phyloP scores from a whole-genome alignment of 176 grass and related monocot genomes.

The Ensete ventricosum region DNA sequence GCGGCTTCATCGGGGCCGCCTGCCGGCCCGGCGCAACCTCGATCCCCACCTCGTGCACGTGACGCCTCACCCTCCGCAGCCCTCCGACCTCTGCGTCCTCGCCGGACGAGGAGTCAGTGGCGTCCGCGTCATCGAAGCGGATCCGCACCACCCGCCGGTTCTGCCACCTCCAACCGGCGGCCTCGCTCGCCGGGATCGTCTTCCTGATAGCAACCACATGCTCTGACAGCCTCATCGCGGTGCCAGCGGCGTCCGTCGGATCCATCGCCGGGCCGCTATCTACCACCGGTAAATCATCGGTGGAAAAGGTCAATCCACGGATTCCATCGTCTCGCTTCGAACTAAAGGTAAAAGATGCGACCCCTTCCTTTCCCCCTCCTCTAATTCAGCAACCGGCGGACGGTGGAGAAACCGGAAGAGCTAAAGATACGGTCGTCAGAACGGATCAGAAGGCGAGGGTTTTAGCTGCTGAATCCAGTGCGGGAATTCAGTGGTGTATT shows the following conservation, averaged over 20 bases:
- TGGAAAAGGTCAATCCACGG: background rate
- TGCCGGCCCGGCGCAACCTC: background rate
- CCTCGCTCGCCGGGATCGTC: background rate
- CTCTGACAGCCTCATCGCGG: background rate
- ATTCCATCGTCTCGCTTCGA: background rate
- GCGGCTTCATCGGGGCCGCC: slow-evolving; percentile 17
- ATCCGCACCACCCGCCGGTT: slow-evolving; percentile 28
- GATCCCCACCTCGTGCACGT: slow-evolving; percentile 25
- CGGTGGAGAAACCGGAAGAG: background rate
- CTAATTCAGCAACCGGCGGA: background rate
- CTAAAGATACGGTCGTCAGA: background rate
- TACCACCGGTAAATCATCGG: background rate
- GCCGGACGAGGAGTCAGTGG: slow-evolving; percentile 45
- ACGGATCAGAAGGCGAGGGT: background rate
- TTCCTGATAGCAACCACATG: slow-evolving; percentile 3
- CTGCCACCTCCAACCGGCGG: background rate
- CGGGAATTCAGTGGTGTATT: background rate
- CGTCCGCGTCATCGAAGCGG: slow-evolving; percentile 39
- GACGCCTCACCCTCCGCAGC: slow-evolving; percentile 19
- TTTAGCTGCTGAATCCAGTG: too few species aligned
- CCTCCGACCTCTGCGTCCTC: slow-evolving; percentile 17
- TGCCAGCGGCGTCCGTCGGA: background rate
- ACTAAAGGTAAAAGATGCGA: background rate
- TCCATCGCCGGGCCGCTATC: slow-evolving; percentile 21
- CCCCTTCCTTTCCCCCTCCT: background rate